Percentiles rank a stretch among this genome's conserved stretches.
Evolutionary conservation across 2,329 filamentous ascomycete species (phyloP).

Genomic region (Pyricularia sp.): DNA sequence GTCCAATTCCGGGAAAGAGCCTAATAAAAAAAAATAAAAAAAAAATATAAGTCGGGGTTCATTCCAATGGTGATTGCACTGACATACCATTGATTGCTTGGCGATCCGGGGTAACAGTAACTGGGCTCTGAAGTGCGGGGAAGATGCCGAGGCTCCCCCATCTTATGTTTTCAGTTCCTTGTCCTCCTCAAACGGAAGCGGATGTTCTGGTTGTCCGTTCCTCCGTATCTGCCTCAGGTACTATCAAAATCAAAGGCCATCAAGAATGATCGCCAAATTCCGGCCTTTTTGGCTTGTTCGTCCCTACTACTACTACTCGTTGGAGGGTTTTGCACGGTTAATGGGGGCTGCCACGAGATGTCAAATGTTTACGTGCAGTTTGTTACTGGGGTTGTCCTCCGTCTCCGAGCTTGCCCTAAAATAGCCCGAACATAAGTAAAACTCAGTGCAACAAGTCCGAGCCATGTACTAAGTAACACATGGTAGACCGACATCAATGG

Average conservation of each 20-base stretch:
- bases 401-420: background rate
- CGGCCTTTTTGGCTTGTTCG: background rate
- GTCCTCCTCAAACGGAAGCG: background rate
- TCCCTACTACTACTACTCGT: background rate
- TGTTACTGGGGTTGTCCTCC: background rate
- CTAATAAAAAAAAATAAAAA: background rate
- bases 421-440: background rate
- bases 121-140: background rate
- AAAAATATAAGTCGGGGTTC: background rate
- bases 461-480: background rate
- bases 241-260: background rate
- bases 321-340: background rate
- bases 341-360: background rate
- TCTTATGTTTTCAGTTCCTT: background rate
- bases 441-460: background rate
- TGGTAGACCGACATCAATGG: background rate
- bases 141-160: conserved; percentile 3
- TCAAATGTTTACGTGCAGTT: background rate
- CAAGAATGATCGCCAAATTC: background rate
- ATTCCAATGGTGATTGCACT: background rate
- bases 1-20: background rate
- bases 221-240: background rate
- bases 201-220: background rate
- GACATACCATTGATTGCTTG: background rate
- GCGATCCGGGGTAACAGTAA: background rate